Evolutionary conservation across 441 rosid genomes (phyloP), one percentile per base, ranked within the genome.

Genomic region (Eruca vesicaria): DNA sequence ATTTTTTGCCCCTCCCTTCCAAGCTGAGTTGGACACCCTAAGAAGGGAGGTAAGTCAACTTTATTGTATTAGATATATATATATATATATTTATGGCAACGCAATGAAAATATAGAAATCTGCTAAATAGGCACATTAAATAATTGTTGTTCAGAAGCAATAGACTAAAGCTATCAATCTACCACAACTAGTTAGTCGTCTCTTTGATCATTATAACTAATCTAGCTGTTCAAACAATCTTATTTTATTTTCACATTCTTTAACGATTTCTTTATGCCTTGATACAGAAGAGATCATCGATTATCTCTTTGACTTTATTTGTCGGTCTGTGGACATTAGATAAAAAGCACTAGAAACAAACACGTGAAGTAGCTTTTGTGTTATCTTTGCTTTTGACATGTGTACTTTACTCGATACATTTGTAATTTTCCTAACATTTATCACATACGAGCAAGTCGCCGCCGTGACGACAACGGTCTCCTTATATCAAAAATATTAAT

Each of bases 401-500:
- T 80, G 82, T 79, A 14, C 7, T 23, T 68, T 50, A 77, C 29
- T 70, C 62, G 41, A 62, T 36, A 63, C 5, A 48, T 73, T 56
- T 32, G 66, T 53, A 53, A 65, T 38, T 59, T 26, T 4, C 6
- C 33, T 3, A 35, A 8, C 43, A 55, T 29, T 57, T 11, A 21
- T 7, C 7, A 8, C 36, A 64, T 23, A 36, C 31, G 63, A 65
- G 26, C 53, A 76, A 63, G 85, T 75, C 84, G 63, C 66, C 84
- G 82, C 62, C 62, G 35, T 57, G 35, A 57, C 62, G 35, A 57
- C 62, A 28, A 58, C 88, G 91, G 85, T 80, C 76, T 73, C 45
- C 3, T 41, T 48, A 32, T 18, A 35, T 12, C n/a, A 21, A 57
- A 23, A 65, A 71, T 72, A 56, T 35, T 65, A 58, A 26, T 41